Evolutionary conservation across 2,329 filamentous ascomycete genomes (phyloP), one percentile per base, ranked within the genome.

Genomic region (Teratosphaeria zuluensis): DNA sequence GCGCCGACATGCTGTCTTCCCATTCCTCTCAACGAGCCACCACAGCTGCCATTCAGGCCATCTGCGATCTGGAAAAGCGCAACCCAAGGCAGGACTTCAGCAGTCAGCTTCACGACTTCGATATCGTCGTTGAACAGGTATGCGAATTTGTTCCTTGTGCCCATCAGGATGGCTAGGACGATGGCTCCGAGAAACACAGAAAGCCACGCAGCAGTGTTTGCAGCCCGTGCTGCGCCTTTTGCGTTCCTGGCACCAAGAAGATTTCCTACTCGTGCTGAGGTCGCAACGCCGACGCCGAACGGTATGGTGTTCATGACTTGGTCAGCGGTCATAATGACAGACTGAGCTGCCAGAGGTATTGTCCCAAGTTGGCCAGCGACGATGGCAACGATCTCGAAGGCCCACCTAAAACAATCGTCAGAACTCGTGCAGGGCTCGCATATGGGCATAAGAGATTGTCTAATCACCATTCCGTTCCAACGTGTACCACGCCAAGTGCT

Each of bases 61-160:
- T 95, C 90, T 0, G 90, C 90, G 60, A 95, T 92, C 75, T 95
- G 90, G 73, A 95, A 95, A 2, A 95, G 77, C 0, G 90, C 91
- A 0, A 95, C 90, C 66, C 86, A 92, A 0, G 91, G 91, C 78
- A 95, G 85, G 30, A 95, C 87, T 16, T 86, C 76, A 0, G 87
- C 83, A 0, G 91, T 92, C 0, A 95, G 81, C 8, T 71, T 76
- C 51, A 95, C 79, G 0, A 95, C 90, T 0, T 80, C 74, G 21
- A 82, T 73, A 65, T 95, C 89, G 62, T 91, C 82, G 67, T 92
- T 95, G 77, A 95, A 95, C 1, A 95, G 81, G 57, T 82, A 82
- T 0, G 87, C 90, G 63, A 92, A 91, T 28, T 85, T 78, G 64
- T 90, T 76, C 62, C 86, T 87, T 2, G 87, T 86, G 1, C 78